Evolutionary conservation across 768 basidiomycete species (phyloP).

Genomic region (Xanthoconium purpureum): DNA sequence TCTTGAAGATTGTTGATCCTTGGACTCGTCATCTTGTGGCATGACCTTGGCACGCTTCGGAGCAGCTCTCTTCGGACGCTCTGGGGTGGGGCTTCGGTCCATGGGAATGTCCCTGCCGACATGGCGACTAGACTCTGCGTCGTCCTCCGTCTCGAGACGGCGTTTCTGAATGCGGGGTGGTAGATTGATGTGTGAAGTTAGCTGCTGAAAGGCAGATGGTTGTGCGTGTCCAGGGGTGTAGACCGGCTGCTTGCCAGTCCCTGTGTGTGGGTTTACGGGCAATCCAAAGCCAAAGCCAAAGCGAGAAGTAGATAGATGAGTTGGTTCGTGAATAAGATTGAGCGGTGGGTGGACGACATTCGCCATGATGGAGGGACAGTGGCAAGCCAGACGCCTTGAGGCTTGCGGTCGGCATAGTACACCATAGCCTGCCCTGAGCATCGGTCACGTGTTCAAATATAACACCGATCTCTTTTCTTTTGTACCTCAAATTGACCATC

Average conservation of each 20-base stretch:
- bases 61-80: conserved; percentile 65
- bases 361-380: conserved; percentile 51
- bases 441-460: conserved; percentile 31
- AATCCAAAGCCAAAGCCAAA: conserved; percentile 76
- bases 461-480: conserved; percentile 2
- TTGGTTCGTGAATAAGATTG: conserved; percentile 58
- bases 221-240: conserved; percentile 38
- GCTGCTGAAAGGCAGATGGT: conserved; percentile 52
- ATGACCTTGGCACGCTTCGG: conserved; percentile 56
- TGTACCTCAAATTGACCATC: neutral
- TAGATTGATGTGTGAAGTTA: conserved; percentile 50
- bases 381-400: conserved; percentile 15
- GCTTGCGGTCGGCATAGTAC: neutral
- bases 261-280: conserved; percentile 40
- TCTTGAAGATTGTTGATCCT: conserved; percentile 44
- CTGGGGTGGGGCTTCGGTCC: conserved; percentile 84
- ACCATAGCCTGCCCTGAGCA: conserved; percentile 34
- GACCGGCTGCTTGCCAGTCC: conserved; percentile 46
- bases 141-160: conserved; percentile 68
- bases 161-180: conserved; percentile 56
- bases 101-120: conserved; percentile 61
- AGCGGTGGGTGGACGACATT: conserved; percentile 68
- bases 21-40: conserved; percentile 27
- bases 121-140: conserved; percentile 40
- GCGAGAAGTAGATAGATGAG: conserved; percentile 58